Conservation (phyloP, 1,284 basidiomycete species). For the Malassezia sp. region DNA sequence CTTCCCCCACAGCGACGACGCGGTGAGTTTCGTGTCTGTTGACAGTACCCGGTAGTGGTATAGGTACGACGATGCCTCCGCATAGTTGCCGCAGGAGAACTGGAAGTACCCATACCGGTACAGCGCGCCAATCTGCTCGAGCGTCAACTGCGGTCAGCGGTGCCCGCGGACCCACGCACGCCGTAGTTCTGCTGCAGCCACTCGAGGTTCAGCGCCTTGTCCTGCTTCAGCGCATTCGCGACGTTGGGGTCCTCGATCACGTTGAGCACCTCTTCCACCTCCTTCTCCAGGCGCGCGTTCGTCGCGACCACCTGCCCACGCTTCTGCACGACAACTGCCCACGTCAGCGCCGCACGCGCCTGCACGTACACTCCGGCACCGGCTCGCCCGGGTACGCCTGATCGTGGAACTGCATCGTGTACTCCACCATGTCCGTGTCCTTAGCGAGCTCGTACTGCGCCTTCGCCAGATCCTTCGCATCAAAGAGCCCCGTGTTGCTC, state of each 20-base stretch:
- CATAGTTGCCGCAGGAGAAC: conserved; percentile 93
- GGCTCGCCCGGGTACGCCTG: conserved; percentile 60
- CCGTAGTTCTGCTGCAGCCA: conserved; percentile 88
- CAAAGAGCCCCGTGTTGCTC: conserved; percentile 57
- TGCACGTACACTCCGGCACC: conserved; percentile 31
- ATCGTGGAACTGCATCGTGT: conserved; percentile 61
- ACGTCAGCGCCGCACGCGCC: too few relatives aligned
- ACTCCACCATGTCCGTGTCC: conserved; percentile 53
- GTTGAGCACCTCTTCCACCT: conserved; percentile 81
- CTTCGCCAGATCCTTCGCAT: conserved; percentile 61
- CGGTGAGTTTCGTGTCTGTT: conserved; percentile 77
- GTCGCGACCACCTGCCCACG: conserved; percentile 63
- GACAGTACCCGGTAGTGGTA: conserved; percentile 98
- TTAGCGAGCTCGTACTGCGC: conserved; percentile 95
- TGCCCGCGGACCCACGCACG: too few relatives aligned
- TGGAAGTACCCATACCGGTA: conserved; percentile 98
- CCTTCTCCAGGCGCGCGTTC: conserved; percentile 70
- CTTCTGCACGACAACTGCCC: too few relatives aligned
- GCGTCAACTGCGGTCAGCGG: too few relatives aligned
- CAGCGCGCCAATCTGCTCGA: conserved; percentile 86
- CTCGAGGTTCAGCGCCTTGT: conserved; percentile 89
- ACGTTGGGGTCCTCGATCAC: conserved; percentile 96
- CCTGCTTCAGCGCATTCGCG: conserved; percentile 65
- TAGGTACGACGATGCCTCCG: conserved; percentile 87
- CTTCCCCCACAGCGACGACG: conserved; percentile 96